Conservation (phyloP, 2,329 filamentous ascomycete species). For the Eurotiales sp. region DNA sequence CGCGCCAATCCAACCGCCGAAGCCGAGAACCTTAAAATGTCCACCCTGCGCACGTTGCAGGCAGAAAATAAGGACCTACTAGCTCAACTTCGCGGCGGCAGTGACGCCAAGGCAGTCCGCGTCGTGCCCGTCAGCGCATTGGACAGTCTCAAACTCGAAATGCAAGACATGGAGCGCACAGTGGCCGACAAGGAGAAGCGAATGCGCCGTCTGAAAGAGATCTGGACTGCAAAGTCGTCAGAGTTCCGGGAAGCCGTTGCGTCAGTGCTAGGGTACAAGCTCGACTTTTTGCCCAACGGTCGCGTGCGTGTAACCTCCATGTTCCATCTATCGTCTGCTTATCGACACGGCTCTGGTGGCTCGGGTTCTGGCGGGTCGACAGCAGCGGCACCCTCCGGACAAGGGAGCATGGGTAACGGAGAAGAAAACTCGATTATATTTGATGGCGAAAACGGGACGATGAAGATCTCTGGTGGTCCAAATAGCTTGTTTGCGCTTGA, state of each 20-base stretch:
- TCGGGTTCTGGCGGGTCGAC: conserved; percentile 49
- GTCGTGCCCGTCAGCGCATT: conserved; percentile 75
- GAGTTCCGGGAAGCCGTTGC: conserved; percentile 97
- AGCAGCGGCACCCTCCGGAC: conserved; percentile 42
- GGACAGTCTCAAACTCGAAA: conserved; percentile 68
- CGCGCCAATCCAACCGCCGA: conserved; percentile 90
- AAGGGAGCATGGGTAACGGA: conserved; percentile 43
- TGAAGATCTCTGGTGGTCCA: conserved; percentile 94
- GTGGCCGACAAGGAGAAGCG: conserved; percentile 73
- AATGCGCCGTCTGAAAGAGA: conserved; percentile 80
- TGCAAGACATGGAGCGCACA: conserved; percentile 66
- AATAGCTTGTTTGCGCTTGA: conserved; percentile 79
- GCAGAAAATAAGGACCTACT: conserved; percentile 83
- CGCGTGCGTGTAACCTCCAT: conserved; percentile 88
- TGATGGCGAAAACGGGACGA: conserved; percentile 89
- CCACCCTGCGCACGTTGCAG: conserved; percentile 71
- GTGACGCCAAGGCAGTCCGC: conserved; percentile 50
- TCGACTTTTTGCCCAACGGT: conserved; percentile 95
- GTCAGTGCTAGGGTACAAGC: conserved; percentile 85
- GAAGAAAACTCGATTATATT: conserved; percentile 67
- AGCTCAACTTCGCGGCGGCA: conserved; percentile 59
- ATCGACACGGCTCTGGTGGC: conserved; percentile 42
- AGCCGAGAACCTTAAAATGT: conserved; percentile 76
- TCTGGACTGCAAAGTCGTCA: conserved; percentile 83
- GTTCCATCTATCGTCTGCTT: conserved; percentile 65